These are phyloP conservation scores for Chlorella ohadii DNA, from an alignment of 139 green algal species.

Conservation along the genomic window DNA sequence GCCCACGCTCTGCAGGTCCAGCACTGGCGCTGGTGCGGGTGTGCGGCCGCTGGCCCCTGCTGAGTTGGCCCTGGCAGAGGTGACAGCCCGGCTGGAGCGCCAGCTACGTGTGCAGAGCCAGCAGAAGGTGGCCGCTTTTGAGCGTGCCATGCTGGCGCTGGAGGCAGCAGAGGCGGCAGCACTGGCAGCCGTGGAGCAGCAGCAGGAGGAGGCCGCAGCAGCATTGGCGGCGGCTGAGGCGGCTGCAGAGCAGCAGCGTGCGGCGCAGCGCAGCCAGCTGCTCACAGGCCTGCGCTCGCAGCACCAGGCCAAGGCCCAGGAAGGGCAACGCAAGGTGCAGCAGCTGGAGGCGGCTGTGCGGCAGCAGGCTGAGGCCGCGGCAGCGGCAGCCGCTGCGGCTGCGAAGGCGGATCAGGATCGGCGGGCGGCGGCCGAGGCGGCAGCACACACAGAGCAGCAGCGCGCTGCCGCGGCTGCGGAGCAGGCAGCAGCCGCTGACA, in stretches of 20 bases:
- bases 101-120: conserved; percentile 14
- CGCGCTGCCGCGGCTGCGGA: not conserved
- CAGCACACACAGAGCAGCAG: not conserved
- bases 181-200: not conserved
- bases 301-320: conserved; percentile 6
- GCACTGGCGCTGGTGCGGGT: not conserved
- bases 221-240: conserved; percentile 9
- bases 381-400: conserved; percentile 7
- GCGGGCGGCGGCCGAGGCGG: not conserved
- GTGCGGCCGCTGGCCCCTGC: conserved; percentile 30
- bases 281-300: conserved; percentile 24
- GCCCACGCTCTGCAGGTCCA: not conserved
- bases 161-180: conserved; percentile 30
- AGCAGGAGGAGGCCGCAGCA: not conserved
- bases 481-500: conserved; percentile 3
- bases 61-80: conserved; percentile 54
- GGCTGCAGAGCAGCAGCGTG: not conserved
- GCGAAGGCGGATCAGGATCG: not conserved
- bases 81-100: conserved; percentile 24
- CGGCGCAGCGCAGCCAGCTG: conserved; percentile 14
- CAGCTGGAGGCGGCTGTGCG: conserved; percentile 10
- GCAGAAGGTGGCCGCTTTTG: conserved; percentile 14
- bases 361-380: conserved; percentile 8
- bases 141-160: conserved; percentile 31
- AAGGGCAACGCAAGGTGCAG: not conserved